Conservation (phyloP, 345 rosid species). For the Leavenworthia alabamica region DNA sequence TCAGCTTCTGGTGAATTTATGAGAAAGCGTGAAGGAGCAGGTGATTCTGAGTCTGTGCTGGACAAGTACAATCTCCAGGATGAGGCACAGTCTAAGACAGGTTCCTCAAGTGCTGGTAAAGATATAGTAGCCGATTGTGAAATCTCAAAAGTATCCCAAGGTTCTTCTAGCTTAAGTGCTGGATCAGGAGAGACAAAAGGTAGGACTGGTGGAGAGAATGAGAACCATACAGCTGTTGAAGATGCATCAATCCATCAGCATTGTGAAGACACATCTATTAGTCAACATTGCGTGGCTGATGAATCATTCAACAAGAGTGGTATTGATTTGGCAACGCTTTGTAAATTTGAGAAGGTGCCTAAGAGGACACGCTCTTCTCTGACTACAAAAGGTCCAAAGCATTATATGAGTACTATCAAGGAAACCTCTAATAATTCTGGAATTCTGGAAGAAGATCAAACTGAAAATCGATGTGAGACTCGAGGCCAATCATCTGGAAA, state of each 20-base stretch:
- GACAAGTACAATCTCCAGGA: constrained; percentile 40
- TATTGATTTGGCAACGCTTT: constrained; percentile 53
- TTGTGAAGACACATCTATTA: constrained; percentile 25
- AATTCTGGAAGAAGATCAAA: constrained; percentile 32
- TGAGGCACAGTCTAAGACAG: constrained; percentile 49
- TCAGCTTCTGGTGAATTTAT: constrained; percentile 36
- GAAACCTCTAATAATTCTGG: constrained; percentile 36
- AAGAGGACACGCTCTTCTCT: constrained; percentile 79
- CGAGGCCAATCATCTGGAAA: constrained; percentile 33
- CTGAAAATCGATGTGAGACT: constrained; percentile 26
- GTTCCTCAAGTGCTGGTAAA: constrained; percentile 43
- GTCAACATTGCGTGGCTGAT: constrained; percentile 20
- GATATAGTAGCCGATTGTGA: constrained; percentile 37
- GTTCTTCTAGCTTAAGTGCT: constrained; percentile 32
- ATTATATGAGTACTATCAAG: constrained; percentile 27
- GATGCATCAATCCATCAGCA: constrained; percentile 26
- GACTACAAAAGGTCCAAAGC: constrained; percentile 39
- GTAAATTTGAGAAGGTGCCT: constrained; percentile 80
- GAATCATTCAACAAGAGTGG: constrained; percentile 37
- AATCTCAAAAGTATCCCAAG: constrained; percentile 37
- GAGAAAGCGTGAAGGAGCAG: constrained; percentile 44
- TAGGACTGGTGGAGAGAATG: constrained; percentile 31
- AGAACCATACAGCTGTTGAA: constrained; percentile 37
- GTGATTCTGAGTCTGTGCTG: constrained; percentile 44
- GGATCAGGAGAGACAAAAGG: constrained; percentile 45